Conservation (phyloP, 2,329 filamentous ascomycete species). For the Atkinsonella texensis region DNA sequence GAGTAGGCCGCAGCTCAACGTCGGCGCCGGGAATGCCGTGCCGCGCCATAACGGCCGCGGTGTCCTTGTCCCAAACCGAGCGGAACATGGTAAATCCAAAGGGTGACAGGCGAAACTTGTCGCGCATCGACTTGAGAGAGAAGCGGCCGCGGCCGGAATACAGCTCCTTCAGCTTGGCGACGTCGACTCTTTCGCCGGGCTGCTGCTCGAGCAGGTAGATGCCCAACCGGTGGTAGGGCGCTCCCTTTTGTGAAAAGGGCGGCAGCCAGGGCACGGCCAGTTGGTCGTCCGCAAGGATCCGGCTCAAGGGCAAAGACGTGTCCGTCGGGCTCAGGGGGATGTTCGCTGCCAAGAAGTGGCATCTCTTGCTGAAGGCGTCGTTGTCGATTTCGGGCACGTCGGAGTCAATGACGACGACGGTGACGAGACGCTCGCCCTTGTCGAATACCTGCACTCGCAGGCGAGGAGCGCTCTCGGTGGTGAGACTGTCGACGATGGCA, state of each 20-base stretch:
- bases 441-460: conserved; percentile 80
- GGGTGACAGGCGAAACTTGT: conserved; percentile 55
- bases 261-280: conserved; percentile 73
- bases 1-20: conserved; percentile 74
- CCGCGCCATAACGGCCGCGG: conserved; percentile 74
- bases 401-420: conserved; percentile 74
- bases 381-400: conserved; percentile 73
- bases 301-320: conserved; percentile 52
- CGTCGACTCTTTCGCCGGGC: conserved; percentile 44
- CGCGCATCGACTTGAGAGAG: conserved; percentile 61
- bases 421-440: conserved; percentile 67
- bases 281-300: conserved; percentile 48
- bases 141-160: conserved; percentile 52
- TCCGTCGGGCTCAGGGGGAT: conserved; percentile 39
- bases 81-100: conserved; percentile 85
- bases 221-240: conserved; percentile 79
- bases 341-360: conserved; percentile 73
- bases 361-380: conserved; percentile 68
- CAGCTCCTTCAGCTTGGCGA: conserved; percentile 40
- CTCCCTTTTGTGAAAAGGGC: conserved; percentile 78
- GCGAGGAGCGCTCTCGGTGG: conserved; percentile 62
- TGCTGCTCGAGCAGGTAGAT: conserved; percentile 76
- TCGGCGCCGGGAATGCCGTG: conserved; percentile 64
- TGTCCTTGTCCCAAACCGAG: conserved; percentile 78
- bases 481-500: conserved; percentile 60